Base-by-base conservation (phyloP, 805 yeast genomes). In the Kuraishia capsulata region DNA sequence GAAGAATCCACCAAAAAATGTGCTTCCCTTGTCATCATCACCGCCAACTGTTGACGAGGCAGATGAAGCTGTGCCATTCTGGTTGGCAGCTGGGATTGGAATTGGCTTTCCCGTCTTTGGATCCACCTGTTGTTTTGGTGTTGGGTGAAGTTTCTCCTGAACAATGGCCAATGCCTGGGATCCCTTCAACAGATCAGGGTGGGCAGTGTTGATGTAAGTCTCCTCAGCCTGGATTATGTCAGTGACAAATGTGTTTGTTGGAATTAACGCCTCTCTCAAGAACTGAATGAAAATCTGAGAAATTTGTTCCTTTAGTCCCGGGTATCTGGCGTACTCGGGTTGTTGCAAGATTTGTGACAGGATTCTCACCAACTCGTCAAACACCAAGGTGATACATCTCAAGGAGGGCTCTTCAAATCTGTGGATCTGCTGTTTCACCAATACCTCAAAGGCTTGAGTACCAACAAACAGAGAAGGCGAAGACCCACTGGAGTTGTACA, bases 401-500 rank as follows among this genome's bases (percentile, higher is more conserved):
- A 85, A 51, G 3, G 92, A 67, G 10, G 98, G 98, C 52, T 90
- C 97, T 63, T 89, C 96, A 65, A 92, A 87, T 61, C 97, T 78
- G 51, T 72, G 78, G 48, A 90, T 89, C 63, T 87, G 96, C 57
- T 87, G 95, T 61, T 86, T 88, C 35, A 90, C 97, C 44, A 89
- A 74, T 16, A 89, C 95, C 60, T 92, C 98, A 60, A 90, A 90
- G 1, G 97, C 97, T 52, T 87, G 92, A 8, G 97, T 90, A 19
- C 97, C 97, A 44, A 90, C 97, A 65, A 90, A 90, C 52, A 90
- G 68, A 4, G 96, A 85, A 11, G 98, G 97, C 2, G 97, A 79
- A 25, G 96, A 82, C 53, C 98, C 98, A 6, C 96, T 83, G 32
- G 97, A 84, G 61, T 90, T 90, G 67, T 92, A 90, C 81, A 90